These are phyloP conservation scores for Apiosordaria backusii DNA, from an alignment of 495 filamentous ascomycete species.

Conservation along the genomic window DNA sequence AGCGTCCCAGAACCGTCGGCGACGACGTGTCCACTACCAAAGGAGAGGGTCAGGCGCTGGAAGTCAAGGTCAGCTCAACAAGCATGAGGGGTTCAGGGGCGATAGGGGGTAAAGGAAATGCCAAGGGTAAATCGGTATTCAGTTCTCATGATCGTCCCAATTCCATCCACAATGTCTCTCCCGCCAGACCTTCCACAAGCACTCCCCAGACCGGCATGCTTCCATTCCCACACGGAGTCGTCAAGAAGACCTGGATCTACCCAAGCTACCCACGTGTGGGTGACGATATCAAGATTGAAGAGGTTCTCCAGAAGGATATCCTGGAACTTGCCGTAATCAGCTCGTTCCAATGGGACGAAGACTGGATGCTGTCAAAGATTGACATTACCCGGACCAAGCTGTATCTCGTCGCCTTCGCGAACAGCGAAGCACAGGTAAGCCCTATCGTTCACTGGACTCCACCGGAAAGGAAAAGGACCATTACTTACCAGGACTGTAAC, in stretches of 20 bases:
- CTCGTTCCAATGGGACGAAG: conserved; percentile 78
- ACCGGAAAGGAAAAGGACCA: neutral
- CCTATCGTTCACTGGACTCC: neutral
- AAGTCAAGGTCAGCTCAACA: neutral
- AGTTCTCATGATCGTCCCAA: neutral
- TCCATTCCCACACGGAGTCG: conserved; percentile 64
- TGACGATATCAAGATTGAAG: conserved; percentile 86
- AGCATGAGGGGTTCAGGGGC: neutral
- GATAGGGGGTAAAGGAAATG: neutral
- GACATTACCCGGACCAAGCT: conserved; percentile 41
- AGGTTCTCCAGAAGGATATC: conserved; percentile 70
- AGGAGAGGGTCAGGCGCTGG: neutral
- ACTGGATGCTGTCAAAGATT: conserved; percentile 45
- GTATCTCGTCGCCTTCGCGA: conserved; percentile 41
- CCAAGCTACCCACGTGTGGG: conserved; percentile 48
- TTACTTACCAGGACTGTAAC: conserved; percentile 28
- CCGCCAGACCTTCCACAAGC: neutral
- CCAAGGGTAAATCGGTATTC: neutral
- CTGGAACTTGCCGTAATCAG: conserved; percentile 77
- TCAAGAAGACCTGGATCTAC: conserved; percentile 78
- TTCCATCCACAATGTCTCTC: neutral
- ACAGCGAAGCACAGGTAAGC: conserved; percentile 47
- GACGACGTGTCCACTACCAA: neutral
- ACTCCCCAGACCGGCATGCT: conserved; percentile 21
- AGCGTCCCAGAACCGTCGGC: conserved; percentile 25